Evolutionary conservation across 1,284 basidiomycete genomes (phyloP).

Genomic region (Trichosporon ovoides): DNA sequence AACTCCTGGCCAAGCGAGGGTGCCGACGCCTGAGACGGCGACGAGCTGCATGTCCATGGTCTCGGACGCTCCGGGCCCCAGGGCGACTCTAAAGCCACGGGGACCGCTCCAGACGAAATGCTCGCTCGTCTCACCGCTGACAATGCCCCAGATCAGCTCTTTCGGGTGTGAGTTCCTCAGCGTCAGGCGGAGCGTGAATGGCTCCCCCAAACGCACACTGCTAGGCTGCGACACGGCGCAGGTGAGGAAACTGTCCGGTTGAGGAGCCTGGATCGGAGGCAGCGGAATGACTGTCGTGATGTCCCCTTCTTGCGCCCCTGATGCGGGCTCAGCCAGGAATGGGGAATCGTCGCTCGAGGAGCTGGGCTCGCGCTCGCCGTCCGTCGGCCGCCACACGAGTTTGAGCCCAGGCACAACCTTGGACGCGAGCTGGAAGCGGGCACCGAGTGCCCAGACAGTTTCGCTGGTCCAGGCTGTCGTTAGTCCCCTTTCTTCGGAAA

Average conservation of each 20-base stretch:
- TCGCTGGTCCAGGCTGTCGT: neutral
- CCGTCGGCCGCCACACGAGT: conserved; percentile 16
- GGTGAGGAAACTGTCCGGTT: conserved; percentile 34
- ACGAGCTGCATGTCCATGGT: conserved; percentile 21
- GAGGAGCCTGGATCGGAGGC: conserved; percentile 25
- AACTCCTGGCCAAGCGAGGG: conserved; percentile 32
- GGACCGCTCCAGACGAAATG: conserved; percentile 43
- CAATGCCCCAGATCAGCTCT: conserved; percentile 21
- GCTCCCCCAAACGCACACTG: conserved; percentile 19
- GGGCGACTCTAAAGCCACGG: conserved; percentile 24
- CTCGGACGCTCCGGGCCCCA: conserved; percentile 24
- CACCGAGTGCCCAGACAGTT: conserved; percentile 21
- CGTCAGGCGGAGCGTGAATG: conserved; percentile 32
- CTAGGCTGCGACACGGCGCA: conserved; percentile 23
- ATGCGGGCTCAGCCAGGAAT: neutral
- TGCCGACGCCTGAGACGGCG: conserved; percentile 19
- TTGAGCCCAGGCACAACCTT: conserved; percentile 5
- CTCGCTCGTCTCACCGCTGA: conserved; percentile 39
- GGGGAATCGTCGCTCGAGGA: neutral
- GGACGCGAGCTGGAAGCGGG: conserved; percentile 18
- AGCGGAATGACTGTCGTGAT: conserved; percentile 18
- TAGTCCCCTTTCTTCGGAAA: neutral
- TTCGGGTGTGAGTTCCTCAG: conserved; percentile 41
- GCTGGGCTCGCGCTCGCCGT: neutral
- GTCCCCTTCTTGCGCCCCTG: neutral